Evolutionary conservation across 768 basidiomycete species (phyloP), one percentile per base, ranked within the genome.

Genomic region (Suillus occidentalis): DNA sequence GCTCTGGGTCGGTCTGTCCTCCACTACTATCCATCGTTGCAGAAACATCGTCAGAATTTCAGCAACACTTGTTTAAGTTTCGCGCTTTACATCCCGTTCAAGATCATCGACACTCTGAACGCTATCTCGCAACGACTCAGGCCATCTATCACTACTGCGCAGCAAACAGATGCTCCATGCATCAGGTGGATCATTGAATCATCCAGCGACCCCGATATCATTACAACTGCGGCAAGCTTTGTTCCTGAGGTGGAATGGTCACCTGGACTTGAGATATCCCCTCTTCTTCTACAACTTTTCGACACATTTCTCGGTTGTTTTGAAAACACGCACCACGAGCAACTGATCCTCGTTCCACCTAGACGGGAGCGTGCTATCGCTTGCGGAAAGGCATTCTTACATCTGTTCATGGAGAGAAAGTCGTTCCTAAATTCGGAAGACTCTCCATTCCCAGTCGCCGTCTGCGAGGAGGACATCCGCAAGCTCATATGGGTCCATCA

Each of bases 181-280:
- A 57, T 66, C 28, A 37, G 34, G 37, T 66, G 65, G 65, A 53
- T 66, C 16, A 43, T 64, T 14, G 65, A 66, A 22, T 64, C 36
- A n/a, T 63, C 45, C 20, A 59, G 43, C 10, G 55, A 66, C 47
- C 65, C 53, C 10, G 65, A 66, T 14, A 42, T n/a, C 39, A 39
- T 69, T 50, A 65, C 64, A 45, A 57, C 64, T 12, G 68, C 68
- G 16, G 68, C 62, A 9, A 57, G 49, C 25, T 34, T 69, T 18
- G 67, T 69, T 4, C 61, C 67, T 25, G 67, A 69, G 28, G 64
- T 69, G 31, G 59, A 57, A 31, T 69, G 68, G 68, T 61, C 59
- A 10, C 60, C 61, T 25, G 42, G 62, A 37, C 61, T 68, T n/a
- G 68, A 68, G 22, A 62, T 63, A 31, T 69, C 61, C 28, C n/a